Percentiles rank a stretch among this genome's conserved stretches.
phyloP scores from a whole-genome alignment of 495 filamentous ascomycete species.

The Penicillium arizonense region DNA sequence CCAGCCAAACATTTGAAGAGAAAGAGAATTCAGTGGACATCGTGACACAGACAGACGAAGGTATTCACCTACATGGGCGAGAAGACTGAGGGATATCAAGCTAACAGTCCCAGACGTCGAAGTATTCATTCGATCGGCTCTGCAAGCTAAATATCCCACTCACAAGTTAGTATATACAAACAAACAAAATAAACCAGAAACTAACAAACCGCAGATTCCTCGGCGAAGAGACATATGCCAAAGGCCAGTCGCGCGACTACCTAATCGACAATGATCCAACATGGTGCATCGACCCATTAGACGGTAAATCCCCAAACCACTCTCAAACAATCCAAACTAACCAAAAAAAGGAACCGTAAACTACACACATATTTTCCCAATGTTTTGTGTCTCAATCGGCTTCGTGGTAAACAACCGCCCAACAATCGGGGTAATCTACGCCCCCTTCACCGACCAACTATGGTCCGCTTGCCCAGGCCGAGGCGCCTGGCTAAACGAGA shows the following conservation, averaged over 20 bases:
- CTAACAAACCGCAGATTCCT: slow-evolving; percentile 51
- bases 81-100: background rate
- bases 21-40: slow-evolving; percentile 72
- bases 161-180: slow-evolving; percentile 51
- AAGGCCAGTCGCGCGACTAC: slow-evolving; percentile 56
- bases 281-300: slow-evolving; percentile 68
- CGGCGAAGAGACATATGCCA: slow-evolving; percentile 68
- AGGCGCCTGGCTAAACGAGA: slow-evolving; percentile 67
- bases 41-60: slow-evolving; percentile 69
- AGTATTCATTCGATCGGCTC: slow-evolving; percentile 56
- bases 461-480: slow-evolving; percentile 60
- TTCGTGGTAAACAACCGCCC: slow-evolving; percentile 56
- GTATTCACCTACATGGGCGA: slow-evolving; percentile 31
- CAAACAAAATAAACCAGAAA: background rate
- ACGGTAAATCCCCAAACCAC: slow-evolving; percentile 38
- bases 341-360: slow-evolving; percentile 54
- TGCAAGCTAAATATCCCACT: slow-evolving; percentile 54
- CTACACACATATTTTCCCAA: slow-evolving; percentile 69
- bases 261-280: slow-evolving; percentile 60
- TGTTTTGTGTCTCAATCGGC: slow-evolving; percentile 70
- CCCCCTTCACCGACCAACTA: slow-evolving; percentile 61
- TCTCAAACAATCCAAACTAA: too few species aligned
- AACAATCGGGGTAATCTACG: slow-evolving; percentile 64
- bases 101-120: slow-evolving; percentile 55
- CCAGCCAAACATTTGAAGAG: slow-evolving; percentile 32